Conservation (phyloP, 352 stramenopile genomes). For the Pythium plurisporium region DNA sequence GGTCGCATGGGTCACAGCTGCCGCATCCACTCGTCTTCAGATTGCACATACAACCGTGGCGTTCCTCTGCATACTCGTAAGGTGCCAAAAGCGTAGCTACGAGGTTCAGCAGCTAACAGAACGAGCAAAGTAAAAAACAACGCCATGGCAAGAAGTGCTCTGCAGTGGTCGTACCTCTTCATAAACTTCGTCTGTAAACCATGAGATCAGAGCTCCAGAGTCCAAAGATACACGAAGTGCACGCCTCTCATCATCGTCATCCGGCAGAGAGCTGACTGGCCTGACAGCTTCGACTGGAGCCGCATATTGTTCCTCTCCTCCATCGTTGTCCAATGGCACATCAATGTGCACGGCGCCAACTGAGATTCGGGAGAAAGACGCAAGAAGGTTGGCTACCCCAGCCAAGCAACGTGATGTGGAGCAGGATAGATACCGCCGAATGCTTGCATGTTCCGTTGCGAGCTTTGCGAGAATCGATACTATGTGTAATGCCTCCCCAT, state of each 20-base stretch:
- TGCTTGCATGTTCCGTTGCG: conserved; percentile 1
- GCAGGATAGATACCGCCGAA: conserved; percentile 11
- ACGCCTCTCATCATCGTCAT: neutral
- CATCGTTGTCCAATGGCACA: too few relatives aligned
- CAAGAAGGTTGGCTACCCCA: conserved; percentile 7
- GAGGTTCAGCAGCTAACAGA: too few relatives aligned
- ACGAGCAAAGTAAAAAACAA: too few relatives aligned
- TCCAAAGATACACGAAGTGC: conserved; percentile 1
- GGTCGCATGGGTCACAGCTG: conserved; percentile 14
- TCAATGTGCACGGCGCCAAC: neutral
- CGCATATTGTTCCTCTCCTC: too few relatives aligned
- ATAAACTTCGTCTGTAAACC: conserved; percentile 17
- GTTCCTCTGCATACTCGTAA: conserved; percentile 2
- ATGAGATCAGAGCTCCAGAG: conserved; percentile 2
- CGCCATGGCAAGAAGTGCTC: too few relatives aligned
- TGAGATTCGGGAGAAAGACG: conserved; percentile 4
- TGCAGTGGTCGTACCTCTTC: too few relatives aligned
- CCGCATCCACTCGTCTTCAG: neutral
- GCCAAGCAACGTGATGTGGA: neutral
- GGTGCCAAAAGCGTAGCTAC: too few relatives aligned
- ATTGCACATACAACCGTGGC: conserved; percentile 13
- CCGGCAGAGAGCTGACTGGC: too few relatives aligned
- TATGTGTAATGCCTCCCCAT: conserved; percentile 4
- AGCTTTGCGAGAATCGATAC: too few relatives aligned
- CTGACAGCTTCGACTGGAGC: too few relatives aligned